phyloP scores from a whole-genome alignment of 2,329 filamentous ascomycete genomes.

The Diplodia sapinea region DNA sequence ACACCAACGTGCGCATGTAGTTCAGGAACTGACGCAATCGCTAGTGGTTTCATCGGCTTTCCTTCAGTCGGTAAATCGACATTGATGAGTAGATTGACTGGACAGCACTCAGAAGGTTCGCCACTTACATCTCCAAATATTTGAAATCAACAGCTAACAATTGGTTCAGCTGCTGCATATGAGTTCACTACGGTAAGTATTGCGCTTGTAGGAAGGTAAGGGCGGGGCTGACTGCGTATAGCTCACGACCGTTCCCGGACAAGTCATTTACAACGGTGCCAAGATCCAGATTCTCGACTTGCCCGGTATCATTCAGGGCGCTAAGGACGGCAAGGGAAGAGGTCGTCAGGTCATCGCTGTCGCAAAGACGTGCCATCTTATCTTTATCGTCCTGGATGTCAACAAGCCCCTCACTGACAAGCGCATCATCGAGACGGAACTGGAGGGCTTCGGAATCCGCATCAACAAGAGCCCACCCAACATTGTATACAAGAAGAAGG shows the following conservation, averaged over 20 bases:
- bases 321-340: slow-evolving; percentile 96
- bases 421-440: slow-evolving; percentile 88
- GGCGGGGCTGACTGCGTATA: slow-evolving; percentile 34
- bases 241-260: slow-evolving; percentile 93
- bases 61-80: slow-evolving; percentile 99
- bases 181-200: slow-evolving; percentile 81
- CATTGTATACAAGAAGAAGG: slow-evolving; percentile 99
- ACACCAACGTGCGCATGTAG: not conserved
- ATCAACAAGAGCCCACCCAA: slow-evolving; percentile 98
- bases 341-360: slow-evolving; percentile 98
- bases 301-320: slow-evolving; percentile 97
- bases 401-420: slow-evolving; percentile 99
- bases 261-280: slow-evolving; percentile 94
- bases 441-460: slow-evolving; percentile 96
- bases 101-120: slow-evolving; percentile 85
- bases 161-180: slow-evolving; percentile 76
- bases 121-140: slow-evolving; percentile 32
- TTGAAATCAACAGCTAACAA: slow-evolving; percentile 31
- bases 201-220: not conserved
- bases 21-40: slow-evolving; percentile 31
- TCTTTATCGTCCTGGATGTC: slow-evolving; percentile 97
- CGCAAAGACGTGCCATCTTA: slow-evolving; percentile 97
- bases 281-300: slow-evolving; percentile 98
- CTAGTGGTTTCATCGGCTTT: slow-evolving; percentile 88
- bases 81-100: slow-evolving; percentile 91